Percentiles rank a stretch among this genome's conserved stretches.
Conservation (phyloP, 352 stramenopile species). For the Chrysophaeum taylorii region DNA sequence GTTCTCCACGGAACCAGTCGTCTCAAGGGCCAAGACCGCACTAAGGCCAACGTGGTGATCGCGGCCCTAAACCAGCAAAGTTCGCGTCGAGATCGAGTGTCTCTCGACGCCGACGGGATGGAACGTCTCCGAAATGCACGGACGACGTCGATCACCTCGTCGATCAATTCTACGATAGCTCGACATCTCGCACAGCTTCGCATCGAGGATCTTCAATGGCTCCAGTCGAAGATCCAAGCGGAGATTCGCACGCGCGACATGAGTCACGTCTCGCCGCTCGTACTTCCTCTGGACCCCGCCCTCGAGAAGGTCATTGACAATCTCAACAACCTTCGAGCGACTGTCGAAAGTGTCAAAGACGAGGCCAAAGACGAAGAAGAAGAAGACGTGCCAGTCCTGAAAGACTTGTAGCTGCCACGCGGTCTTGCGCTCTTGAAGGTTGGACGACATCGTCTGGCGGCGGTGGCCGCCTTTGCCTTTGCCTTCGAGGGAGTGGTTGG, state of each 20-base stretch:
- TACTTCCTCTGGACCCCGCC: neutral
- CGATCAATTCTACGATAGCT: neutral
- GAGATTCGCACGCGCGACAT: neutral
- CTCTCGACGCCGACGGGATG: neutral
- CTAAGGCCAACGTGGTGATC: neutral
- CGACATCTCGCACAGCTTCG: neutral
- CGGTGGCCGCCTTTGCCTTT: too few relatives aligned
- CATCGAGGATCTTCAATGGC: neutral
- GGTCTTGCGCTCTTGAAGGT: too few relatives aligned
- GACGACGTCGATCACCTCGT: neutral
- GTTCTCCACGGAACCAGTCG: slow-evolving; percentile 31
- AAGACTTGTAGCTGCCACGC: too few relatives aligned
- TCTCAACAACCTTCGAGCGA: neutral
- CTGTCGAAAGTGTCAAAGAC: too few relatives aligned
- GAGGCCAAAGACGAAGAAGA: too few relatives aligned
- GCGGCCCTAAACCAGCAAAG: neutral
- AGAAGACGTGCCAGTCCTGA: too few relatives aligned
- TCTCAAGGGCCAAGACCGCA: neutral
- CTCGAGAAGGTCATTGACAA: neutral
- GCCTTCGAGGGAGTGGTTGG: too few relatives aligned
- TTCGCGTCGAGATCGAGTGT: neutral
- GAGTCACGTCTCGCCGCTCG: neutral
- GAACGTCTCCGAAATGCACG: neutral
- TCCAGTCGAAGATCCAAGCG: neutral
- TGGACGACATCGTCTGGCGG: too few relatives aligned